phyloP scores from a whole-genome alignment of 73 alveolate genomes.

The Paramecium tetraurelia region DNA sequence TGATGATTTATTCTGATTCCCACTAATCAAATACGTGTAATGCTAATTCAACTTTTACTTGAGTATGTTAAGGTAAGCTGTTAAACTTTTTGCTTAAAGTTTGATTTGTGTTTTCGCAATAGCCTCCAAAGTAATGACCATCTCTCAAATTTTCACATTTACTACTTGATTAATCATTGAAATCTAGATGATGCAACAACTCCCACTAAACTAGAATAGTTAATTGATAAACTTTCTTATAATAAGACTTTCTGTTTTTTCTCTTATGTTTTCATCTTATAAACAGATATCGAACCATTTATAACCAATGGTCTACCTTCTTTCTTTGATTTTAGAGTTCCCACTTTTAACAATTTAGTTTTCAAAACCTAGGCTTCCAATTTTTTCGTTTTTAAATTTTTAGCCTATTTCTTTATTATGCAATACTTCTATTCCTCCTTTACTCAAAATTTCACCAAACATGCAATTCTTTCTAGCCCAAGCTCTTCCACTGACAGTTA shows the following conservation, averaged over 20 bases:
- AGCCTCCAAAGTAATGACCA: conserved; percentile 8
- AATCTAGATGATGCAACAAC: conserved; percentile 25
- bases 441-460: conserved; percentile 27
- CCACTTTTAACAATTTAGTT: conserved; percentile 34
- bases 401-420: neutral
- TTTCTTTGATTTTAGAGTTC: neutral
- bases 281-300: conserved; percentile 19
- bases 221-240: neutral
- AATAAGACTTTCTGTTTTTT: conserved; percentile 21
- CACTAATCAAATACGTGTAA: conserved; percentile 51
- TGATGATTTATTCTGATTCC: conserved; percentile 18
- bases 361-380: conserved; percentile 15
- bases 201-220: conserved; percentile 41
- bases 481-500: conserved; percentile 38
- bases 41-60: conserved; percentile 10
- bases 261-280: conserved; percentile 40
- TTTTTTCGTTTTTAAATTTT: neutral
- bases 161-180: neutral
- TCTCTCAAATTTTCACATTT: conserved; percentile 24
- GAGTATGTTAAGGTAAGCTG: neutral
- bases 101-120: neutral
- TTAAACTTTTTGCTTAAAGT: neutral
- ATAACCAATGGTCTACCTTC: conserved; percentile 26
- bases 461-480: conserved; percentile 1
- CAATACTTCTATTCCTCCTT: conserved; percentile 43